Evolutionary conservation across 345 rosid genomes (phyloP), one percentile per base, ranked within the genome.

Genomic region (Arabis hirsuta): DNA sequence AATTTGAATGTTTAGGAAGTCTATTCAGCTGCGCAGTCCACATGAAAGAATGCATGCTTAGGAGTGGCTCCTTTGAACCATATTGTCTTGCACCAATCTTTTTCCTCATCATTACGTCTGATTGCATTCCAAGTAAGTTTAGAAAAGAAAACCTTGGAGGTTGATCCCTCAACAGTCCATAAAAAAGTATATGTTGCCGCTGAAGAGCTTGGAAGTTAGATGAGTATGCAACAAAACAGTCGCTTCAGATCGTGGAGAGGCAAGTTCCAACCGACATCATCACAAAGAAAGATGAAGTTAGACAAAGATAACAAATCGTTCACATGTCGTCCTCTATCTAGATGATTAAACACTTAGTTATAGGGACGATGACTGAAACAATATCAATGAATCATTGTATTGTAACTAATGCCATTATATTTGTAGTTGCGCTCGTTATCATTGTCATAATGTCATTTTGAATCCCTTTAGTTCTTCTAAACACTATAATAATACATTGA

Each of bases 261-360:
- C 29, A 3, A 27, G 29, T 4, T 27, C 3, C 29, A 27, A 3
- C 29, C 29, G 29, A 27, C 29, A 4, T 27, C 3, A 27, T 27
- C 3, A 27, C 29, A 27, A 27, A 36, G 39, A 61, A 44, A 27
- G 48, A 59, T 22, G 32, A 59, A 39, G 6, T 12, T 59, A 36
- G 13, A 34, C n/a, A 39, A 41, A 59, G 13, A 19, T 64, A 8
- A 12, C 56, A 32, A 34, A 19, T 22, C 45, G 22, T 20, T 64
- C 46, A 34, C 57, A 47, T 63, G 69, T 50, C 4, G 44, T 48
- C 57, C 46, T 64, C 29, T 19, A 61, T 43, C 65, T 65, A 50
- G 58, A 51, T 38, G 5, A 13, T 11, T 22, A 5, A 65, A 13
- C 36, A 65, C 58, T 36, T 38, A 9, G 67, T 14, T 38, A 7